Base-by-base conservation (phyloP, 257 asterid genomes). In the Penstemon barbatus region DNA sequence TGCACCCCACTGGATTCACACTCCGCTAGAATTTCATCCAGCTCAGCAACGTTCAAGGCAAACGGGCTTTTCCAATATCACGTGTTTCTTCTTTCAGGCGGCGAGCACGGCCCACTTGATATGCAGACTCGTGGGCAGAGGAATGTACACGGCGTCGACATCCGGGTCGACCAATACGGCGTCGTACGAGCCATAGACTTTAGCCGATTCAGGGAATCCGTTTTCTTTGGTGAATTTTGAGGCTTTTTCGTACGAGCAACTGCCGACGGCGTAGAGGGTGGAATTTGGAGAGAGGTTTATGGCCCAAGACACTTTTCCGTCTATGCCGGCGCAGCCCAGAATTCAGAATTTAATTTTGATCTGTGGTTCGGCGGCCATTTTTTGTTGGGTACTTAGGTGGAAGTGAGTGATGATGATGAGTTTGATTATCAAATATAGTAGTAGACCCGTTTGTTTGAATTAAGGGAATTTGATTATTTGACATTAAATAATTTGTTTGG, bases 1-100 rank as follows among this genome's bases (percentile, higher is more conserved):
- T 88, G 97, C 77, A 91, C 87, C 48, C 89, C 92, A 73, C 76
- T 83, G 63, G 92, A 72, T 69, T 86, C 92, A 38, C 89, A 38
- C 89, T 90, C 97, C 55, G 73, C 88, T 2, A 88, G 71, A 39
- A 90, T 90, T 46, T 46, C 74, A 65, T 90, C 97, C 7, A 90
- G 48, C 70, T 90, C 93, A 5, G 44, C 64, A 4, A 72, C 85
- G 44, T 85, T 85, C 46, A 87, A 65, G 4, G 91, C 95, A 0
- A 15, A 85, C 90, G 2, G 96, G 96, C 80, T 89, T 89, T 79
- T 89, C 96, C 63, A 82, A 43, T 36, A 89, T 84, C 79, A 89
- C 1, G 70, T 89, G 95, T 66, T 86, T 89, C 80, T 85, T 85
- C 81, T 85, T 85, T 75, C 61, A 82, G 62, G 94, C 96, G 8